Base-by-base conservation (phyloP, 2,329 filamentous ascomycete species). In the Fusarium sp. region DNA sequence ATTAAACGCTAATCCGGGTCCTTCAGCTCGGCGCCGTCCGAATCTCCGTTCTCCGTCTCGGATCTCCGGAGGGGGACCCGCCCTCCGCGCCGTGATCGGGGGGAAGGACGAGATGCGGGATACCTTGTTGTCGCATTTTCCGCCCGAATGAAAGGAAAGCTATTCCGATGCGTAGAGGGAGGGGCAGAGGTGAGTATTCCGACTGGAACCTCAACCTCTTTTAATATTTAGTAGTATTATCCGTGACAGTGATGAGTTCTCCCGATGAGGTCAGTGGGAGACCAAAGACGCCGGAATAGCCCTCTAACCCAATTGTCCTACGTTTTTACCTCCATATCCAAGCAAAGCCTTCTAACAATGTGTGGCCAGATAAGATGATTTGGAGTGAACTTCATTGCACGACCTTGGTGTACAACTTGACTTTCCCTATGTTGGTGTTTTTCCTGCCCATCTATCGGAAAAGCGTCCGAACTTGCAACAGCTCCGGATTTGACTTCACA, bases 1-100 rank as follows among this genome's bases (percentile, higher is more conserved):
- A 61, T 37, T 37, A 9, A 31, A 52, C 45, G 29, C 67, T 68
- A 68, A 50, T 34, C 66, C 72, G 70, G 68, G 20, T 47, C 50
- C 31, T 74, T 63, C 38, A 77, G 76, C 76, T 78, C 76, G 76
- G 76, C 72, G 75, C 75, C 67, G 72, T 58, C 65, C 74, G 74
- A 75, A 78, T 77, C 66, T 78, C 76, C 76, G 76, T 71, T 67
- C 57, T 68, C 69, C 71, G 68, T 71, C 73, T 78, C 76, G 76
- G 76, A 78, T 69, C 73, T 78, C 76, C 76, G 76, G 73, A 57
- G 35, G 27, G 47, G 64, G 68, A 66, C 71, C 76, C 70, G 73
- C 76, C 64, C 66, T 70, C 75, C 74, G 65, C 74, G 76, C 76
- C 76, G 76, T 75, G 69, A 78, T 78, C 76, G 75, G 76, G 76